phyloP scores from a whole-genome alignment of 1,139 yeast species.

The Saccharomyces hybrid region DNA sequence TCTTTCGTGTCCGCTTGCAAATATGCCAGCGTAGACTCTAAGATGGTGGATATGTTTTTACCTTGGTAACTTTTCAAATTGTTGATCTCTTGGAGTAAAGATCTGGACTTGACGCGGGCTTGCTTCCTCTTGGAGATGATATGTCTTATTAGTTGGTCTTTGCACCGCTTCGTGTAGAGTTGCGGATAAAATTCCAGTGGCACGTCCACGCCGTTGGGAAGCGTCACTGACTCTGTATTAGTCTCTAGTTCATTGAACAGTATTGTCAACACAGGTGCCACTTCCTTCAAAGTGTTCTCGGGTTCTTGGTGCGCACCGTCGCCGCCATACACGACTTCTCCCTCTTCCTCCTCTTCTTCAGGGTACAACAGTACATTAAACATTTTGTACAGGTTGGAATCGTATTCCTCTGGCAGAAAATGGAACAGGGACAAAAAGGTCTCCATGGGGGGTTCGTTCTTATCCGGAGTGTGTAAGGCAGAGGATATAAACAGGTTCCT shows the following conservation, averaged over 20 bases:
- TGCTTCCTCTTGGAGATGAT: slow-evolving; percentile 18
- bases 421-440: slow-evolving; percentile 25
- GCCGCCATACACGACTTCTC: slow-evolving; percentile 3
- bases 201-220: slow-evolving; percentile 24
- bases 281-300: slow-evolving; percentile 21
- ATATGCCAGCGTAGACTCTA: slow-evolving; percentile 25
- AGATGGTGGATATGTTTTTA: slow-evolving; percentile 22
- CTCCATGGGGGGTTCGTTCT: slow-evolving; percentile 12
- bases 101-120: slow-evolving; percentile 16
- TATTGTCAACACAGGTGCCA: slow-evolving; percentile 27
- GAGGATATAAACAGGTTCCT: slow-evolving; percentile 20
- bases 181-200: slow-evolving; percentile 31
- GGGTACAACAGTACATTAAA: slow-evolving; percentile 27
- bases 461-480: slow-evolving; percentile 19
- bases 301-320: slow-evolving; percentile 1
- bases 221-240: slow-evolving; percentile 13
- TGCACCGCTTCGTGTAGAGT: slow-evolving; percentile 23
- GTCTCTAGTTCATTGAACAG: slow-evolving; percentile 28
- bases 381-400: slow-evolving; percentile 27
- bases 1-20: slow-evolving; percentile 13
- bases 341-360: slow-evolving; percentile 16
- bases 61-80: slow-evolving; percentile 27
- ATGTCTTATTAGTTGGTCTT: slow-evolving; percentile 22
- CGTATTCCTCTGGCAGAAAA: slow-evolving; percentile 30
- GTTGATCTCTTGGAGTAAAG: slow-evolving; percentile 16